These are phyloP conservation scores for Colletotrichum tanaceti DNA, from an alignment of 2,329 filamentous ascomycete species.

Conservation along the genomic window DNA sequence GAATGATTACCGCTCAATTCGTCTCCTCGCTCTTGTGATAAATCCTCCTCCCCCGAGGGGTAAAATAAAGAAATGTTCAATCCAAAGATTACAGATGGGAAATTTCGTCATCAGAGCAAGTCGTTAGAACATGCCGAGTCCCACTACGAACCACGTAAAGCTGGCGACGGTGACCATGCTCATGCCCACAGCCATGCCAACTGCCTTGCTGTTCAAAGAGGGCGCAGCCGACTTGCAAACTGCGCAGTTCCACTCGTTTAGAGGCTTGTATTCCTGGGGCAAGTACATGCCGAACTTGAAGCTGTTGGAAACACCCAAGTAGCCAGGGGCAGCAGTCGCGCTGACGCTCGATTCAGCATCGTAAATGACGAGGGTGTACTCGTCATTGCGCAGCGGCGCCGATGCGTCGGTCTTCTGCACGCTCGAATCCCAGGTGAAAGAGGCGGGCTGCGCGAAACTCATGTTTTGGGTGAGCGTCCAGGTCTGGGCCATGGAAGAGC, in stretches of 20 bases:
- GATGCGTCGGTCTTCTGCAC: conserved; percentile 59
- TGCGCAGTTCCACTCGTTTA: conserved; percentile 65
- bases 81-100: conserved; percentile 26
- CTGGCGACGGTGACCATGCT: conserved; percentile 66
- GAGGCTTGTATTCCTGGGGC: conserved; percentile 61
- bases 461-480: conserved; percentile 74
- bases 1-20: conserved; percentile 38
- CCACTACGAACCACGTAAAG: conserved; percentile 71
- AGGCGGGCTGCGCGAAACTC: conserved; percentile 63
- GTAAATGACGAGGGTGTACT: conserved; percentile 72
- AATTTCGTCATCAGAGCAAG: conserved; percentile 11
- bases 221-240: conserved; percentile 67
- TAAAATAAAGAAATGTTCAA: conserved; percentile 18
- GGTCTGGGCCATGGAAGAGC: conserved; percentile 62
- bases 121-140: conserved; percentile 51
- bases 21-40: conserved; percentile 22
- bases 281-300: conserved; percentile 71
- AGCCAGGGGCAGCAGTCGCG: conserved; percentile 65
- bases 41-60: not conserved
- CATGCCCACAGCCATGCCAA: conserved; percentile 66
- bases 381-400: conserved; percentile 62
- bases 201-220: conserved; percentile 58
- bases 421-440: conserved; percentile 68
- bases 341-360: conserved; percentile 65
- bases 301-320: conserved; percentile 60